Evolutionary conservation across 495 filamentous ascomycete species (phyloP), one percentile per base, ranked within the genome.

Genomic region (Aspergillus indologenus): DNA sequence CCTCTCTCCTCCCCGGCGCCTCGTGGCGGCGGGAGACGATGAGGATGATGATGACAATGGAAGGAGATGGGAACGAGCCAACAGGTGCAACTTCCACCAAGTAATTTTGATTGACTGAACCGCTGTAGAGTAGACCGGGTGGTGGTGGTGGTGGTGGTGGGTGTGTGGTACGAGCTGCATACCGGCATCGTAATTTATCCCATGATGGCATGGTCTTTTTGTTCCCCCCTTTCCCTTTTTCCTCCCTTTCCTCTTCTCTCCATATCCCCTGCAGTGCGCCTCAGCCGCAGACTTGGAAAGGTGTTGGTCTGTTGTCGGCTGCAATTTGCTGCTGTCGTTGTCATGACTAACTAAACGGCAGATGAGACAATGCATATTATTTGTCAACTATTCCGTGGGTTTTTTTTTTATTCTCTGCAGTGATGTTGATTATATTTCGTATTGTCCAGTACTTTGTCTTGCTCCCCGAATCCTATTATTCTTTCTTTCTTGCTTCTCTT

Each of bases 261-360:
- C 8, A 14, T 24, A 51, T 8, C 23, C 5, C 23, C 18, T 31
- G 23, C 23, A 31, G 23, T 34, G 48, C 48, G 48, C 48, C 23
- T 51, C 48, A 51, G 48, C 48, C 48, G 48, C 48, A 51, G 23
- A 17, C 48, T 51, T 51, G 4, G 48, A 24, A 29, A n/a, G n/a
- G 23, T 18, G 21, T 26, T 51, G 23, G 48, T 29, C 19, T 51
- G 48, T 24, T 40, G 34, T 11, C 34, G 5, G 34, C 34, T 40
- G 34, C 34, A 40, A 40, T 40, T 40, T 40, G 34, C 34, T 40
- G 5, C 34, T 40, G 5, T 40, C 34, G 34, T 14, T 40, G 26
- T 29, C 26, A 29, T 29, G 26, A 29, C 26, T 9, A 9, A 29
- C 26, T 29, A 4, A 29, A 29, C 26, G 34, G 34, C 5, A 40